Percentiles rank a stretch among this genome's conserved stretches.
phyloP scores from a whole-genome alignment of 495 filamentous ascomycete species.

The Pyronema domesticum region DNA sequence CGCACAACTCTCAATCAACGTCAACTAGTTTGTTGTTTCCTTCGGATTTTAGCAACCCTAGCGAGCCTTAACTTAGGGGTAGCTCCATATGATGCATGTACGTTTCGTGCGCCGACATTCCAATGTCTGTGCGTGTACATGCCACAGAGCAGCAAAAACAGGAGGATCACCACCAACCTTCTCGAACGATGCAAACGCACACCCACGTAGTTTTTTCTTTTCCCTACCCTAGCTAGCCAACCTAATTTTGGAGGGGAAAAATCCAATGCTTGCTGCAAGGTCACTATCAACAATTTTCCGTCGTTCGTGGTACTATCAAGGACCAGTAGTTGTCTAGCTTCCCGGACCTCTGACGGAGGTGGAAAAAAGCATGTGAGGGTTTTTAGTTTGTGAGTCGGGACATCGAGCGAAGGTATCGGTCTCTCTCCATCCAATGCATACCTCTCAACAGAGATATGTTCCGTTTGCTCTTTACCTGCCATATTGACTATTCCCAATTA shows the following conservation, averaged over 20 bases:
- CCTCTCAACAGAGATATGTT: constrained; percentile 3
- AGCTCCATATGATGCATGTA: not conserved
- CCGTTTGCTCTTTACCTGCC: constrained; percentile 4
- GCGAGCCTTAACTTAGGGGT: not conserved
- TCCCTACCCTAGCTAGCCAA: not conserved
- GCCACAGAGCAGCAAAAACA: not conserved
- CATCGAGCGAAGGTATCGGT: too few species aligned
- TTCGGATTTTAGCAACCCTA: not conserved
- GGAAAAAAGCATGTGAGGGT: not conserved
- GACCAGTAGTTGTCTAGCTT: not conserved
- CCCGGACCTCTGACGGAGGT: not conserved
- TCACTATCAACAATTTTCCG: constrained; percentile 5
- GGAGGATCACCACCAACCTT: not conserved
- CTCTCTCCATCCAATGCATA: constrained; percentile 2
- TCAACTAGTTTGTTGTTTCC: too few species aligned
- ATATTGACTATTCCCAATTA: not conserved
- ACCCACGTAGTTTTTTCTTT: not conserved
- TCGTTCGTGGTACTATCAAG: constrained; percentile 2
- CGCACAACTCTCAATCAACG: too few species aligned
- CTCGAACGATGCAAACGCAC: constrained; percentile 4
- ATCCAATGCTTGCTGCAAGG: not conserved
- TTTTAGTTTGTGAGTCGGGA: not conserved
- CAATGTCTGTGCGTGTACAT: not conserved
- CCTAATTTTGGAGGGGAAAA: not conserved
- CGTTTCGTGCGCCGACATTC: not conserved